These are phyloP conservation scores for Mortierella sp. DNA, from an alignment of 371 early-diverging fungal genomes.

Conservation along the genomic window DNA sequence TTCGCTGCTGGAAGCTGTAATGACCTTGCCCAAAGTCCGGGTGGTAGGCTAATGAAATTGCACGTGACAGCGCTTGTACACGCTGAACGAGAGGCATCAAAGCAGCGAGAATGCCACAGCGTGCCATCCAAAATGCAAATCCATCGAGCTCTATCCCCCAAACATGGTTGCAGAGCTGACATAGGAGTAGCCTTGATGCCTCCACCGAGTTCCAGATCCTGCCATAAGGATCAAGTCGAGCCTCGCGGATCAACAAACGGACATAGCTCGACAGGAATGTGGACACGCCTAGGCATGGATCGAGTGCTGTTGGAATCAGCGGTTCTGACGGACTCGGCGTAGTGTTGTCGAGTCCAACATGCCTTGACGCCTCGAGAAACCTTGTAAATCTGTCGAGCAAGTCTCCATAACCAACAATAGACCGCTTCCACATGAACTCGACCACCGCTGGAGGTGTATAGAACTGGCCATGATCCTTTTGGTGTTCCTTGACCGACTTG, in stretches of 20 bases:
- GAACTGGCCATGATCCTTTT: constrained; percentile 74
- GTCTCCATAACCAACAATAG: constrained; percentile 14
- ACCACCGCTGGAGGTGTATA: constrained; percentile 72
- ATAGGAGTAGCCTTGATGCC: constrained; percentile 44
- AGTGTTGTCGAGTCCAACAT: no score
- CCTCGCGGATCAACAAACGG: constrained; percentile 55
- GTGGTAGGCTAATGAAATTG: constrained; percentile 43
- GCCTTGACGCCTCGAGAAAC: no score
- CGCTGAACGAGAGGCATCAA: constrained; percentile 41
- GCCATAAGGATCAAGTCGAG: constrained; percentile 19
- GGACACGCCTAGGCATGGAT: constrained; percentile 74
- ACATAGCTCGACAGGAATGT: constrained; percentile 67
- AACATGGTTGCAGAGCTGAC: constrained; percentile 54
- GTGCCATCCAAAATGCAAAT: constrained; percentile 60
- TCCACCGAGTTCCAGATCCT: constrained; percentile 57
- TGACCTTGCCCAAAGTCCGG: no score
- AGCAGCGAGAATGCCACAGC: constrained; percentile 39
- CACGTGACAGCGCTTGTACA: constrained; percentile 9
- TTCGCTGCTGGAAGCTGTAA: constrained; percentile 56
- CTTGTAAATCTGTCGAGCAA: constrained; percentile 22
- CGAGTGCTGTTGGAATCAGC: constrained; percentile 60
- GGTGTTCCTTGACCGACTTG: constrained; percentile 64
- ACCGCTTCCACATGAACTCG: constrained; percentile 69
- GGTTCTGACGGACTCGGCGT: background rate
- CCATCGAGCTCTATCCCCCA: constrained; percentile 75